A percentile compares a stretch with the other conserved stretches of the same genome.
Evolutionary conservation across 2,329 filamentous ascomycete species (phyloP).

Genomic region (Nemania diffusa): DNA sequence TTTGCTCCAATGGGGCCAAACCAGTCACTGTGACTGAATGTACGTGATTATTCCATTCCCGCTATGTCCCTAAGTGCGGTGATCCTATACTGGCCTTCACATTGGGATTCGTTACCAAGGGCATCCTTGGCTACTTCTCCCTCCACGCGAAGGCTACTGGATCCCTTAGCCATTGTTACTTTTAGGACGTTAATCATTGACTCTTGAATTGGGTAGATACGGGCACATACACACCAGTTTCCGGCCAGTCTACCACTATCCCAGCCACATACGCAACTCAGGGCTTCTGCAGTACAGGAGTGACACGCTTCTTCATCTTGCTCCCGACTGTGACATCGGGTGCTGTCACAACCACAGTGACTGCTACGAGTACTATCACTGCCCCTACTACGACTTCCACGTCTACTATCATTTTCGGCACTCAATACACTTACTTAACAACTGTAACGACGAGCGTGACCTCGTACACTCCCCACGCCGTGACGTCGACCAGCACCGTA

Average conservation of each 20-base stretch:
- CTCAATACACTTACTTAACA: conserved; percentile 10
- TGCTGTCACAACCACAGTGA: conserved; percentile 19
- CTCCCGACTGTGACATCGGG: conserved; percentile 25
- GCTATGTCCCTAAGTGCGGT: neutral
- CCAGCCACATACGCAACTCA: conserved; percentile 14
- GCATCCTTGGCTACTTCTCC: neutral
- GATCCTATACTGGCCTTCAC: neutral
- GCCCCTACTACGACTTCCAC: conserved; percentile 19
- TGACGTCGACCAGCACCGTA: conserved; percentile 14
- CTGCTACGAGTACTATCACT: conserved; percentile 23
- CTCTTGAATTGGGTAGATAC: conserved; percentile 10
- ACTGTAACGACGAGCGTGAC: conserved; percentile 15
- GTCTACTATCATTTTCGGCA: conserved; percentile 14
- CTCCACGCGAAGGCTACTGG: neutral
- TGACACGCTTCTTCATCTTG: conserved; percentile 1
- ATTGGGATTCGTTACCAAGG: too few species aligned
- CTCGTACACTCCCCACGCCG: conserved; percentile 18
- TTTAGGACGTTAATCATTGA: neutral
- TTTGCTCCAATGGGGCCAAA: conserved; percentile 25
- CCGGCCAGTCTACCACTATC: conserved; percentile 22
- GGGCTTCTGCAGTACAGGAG: conserved; percentile 15
- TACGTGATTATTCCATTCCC: conserved; percentile 1
- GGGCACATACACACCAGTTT: conserved; percentile 28
- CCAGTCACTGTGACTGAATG: conserved; percentile 27
- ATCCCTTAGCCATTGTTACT: too few species aligned